Evolutionary conservation across 768 basidiomycete species (phyloP), one percentile per base, ranked within the genome.

Genomic region (Pulveroboletus sp.): DNA sequence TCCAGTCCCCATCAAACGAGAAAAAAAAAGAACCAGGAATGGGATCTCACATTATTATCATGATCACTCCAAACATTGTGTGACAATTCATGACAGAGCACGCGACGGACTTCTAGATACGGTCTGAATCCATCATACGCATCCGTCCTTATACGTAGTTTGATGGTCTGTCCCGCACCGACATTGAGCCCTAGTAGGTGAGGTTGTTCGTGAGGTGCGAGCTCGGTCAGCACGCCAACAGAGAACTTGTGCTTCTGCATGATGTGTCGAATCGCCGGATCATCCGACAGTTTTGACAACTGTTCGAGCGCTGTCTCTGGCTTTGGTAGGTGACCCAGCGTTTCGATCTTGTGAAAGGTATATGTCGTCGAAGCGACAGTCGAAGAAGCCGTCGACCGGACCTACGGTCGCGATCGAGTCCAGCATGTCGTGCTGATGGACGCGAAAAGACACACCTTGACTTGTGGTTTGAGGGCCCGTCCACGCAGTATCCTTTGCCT

Each of bases 61-160:
- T 90, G 87, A 54, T 82, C 80, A 4, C 78, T 71, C 79, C 81
- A 86, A 0, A 85, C 76, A 57, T 88, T 89, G 63, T 90, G 87
- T 18, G 86, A 71, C 33, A 89, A 68, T 60, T 89, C 88, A 62
- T 91, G 88, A 57, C 86, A 89, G 4, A 89, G 71, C 35, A 88
- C 84, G 14, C 77, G 73, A 43, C 87, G 72, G 21, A 84, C 72
- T 1, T 87, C 82, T 14, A 65, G 70, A 57, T 89, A 91, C 8
- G 73, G 59, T 44, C 84, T 72, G 59, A 89, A 87, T 9, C 86
- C 88, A 53, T 86, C 85, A 57, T 86, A 88, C 5, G 64, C 69
- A 58, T 89, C 76, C 17, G 87, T 89, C 17, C 88, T 72, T 42
- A 89, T 60, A 15, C 86, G 78, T 3, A 89, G 68, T 60, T 83